Evolutionary conservation across 495 filamentous ascomycete species (phyloP), one percentile per base, ranked within the genome.

Genomic region (Penicillium simplicissimum): DNA sequence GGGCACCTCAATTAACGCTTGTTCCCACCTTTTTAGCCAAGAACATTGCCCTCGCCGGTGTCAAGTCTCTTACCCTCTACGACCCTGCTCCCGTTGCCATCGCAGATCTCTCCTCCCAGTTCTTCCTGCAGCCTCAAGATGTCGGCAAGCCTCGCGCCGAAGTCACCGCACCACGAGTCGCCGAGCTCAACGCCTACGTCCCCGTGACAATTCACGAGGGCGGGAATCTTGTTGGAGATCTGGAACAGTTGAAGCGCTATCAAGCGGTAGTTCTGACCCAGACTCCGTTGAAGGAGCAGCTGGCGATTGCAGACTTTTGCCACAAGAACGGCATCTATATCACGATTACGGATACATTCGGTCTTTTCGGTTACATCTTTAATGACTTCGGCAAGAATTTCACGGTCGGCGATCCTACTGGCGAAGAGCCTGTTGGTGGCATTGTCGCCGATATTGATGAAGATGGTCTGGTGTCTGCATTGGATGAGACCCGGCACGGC

Each of bases 361-460:
- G 96, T 55, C 81, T 99, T 35, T 99, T 99, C 75, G 96, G 96
- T 21, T 88, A 87, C 59, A 89, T 99, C 60, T 99, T 98, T 81
- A 97, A 94, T 68, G 96, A 99, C 70, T 98, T 97, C 71, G 96
- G 96, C 62, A 87, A 95, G 72, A 88, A 95, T 54, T 98, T 98
- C 73, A 88, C 90, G 9, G 82, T 93, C 38, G 87, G 92, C 55
- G 96, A 99, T 72, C 78, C 93, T 11, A 97, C 90, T 11, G 96
- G 96, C 60, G 96, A 99, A 75, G 89, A 88, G 53, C 88, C 90
- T 28, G 78, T 89, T n/a, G 89, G 75, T 68, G 96, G 96, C 19
- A 98, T 99, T 60, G 84, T 99, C 35, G 94, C 95, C 9, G 89
- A 81, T 38, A 96, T 99, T 65, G 88, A 93, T 66, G 85, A 91